Percentiles rank a stretch among this genome's conserved stretches.
phyloP scores from a whole-genome alignment of 2,329 filamentous ascomycete species.

The Cylindrodendrum hubeiense region DNA sequence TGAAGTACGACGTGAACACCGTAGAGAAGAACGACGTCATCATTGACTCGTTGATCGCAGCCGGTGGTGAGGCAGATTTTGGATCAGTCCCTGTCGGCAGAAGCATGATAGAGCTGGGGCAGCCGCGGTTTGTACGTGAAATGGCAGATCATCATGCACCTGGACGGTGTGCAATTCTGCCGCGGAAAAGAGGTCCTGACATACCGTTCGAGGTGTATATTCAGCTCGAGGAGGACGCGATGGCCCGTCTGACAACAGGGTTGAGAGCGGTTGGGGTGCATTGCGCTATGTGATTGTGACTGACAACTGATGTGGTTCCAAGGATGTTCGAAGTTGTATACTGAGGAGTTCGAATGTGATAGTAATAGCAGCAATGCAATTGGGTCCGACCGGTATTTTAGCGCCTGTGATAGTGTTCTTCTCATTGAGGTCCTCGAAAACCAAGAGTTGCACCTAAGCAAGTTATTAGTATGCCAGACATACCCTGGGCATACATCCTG shows the following conservation, averaged over 20 bases:
- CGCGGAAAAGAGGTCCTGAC: background rate
- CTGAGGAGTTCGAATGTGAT: background rate
- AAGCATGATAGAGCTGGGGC: background rate
- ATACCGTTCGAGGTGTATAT: background rate
- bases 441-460: background rate
- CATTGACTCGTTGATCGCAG: background rate
- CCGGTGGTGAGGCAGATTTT: background rate
- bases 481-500: background rate
- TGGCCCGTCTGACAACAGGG: background rate
- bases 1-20: background rate
- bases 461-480: background rate
- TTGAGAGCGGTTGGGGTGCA: background rate
- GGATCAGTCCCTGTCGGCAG: background rate
- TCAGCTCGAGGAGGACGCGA: background rate
- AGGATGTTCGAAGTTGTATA: background rate
- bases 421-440: background rate
- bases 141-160: background rate
- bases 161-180: constrained; percentile 2
- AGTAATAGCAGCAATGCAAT: no score
- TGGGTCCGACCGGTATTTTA: background rate
- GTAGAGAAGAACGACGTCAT: background rate
- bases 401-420: background rate
- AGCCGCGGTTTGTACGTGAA: background rate
- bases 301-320: background rate
- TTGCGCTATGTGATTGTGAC: background rate